A percentile compares a stretch with the other conserved stretches of the same genome.
These are phyloP conservation scores for Xylaria telfairii DNA, from an alignment of 495 filamentous ascomycete species.

Conservation along the genomic window DNA sequence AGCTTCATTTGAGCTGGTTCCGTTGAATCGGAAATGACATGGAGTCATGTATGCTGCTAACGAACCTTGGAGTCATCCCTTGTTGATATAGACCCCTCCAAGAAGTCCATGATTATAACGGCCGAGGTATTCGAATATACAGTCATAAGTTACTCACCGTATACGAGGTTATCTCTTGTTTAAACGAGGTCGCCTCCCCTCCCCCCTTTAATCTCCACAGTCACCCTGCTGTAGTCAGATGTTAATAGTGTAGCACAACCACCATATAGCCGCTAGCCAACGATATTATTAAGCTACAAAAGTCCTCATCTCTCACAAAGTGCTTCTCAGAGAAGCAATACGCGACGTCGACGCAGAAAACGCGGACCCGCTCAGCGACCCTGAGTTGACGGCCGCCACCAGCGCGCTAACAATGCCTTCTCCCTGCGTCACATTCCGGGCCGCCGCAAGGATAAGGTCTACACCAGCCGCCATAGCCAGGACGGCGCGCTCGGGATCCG, in stretches of 20 bases:
- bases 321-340: constrained; percentile 34
- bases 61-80: background rate
- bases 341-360: constrained; percentile 34
- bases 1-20: background rate
- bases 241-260: background rate
- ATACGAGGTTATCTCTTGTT: background rate
- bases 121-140: background rate
- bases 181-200: too few relatives aligned
- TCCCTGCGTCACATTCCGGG: constrained; percentile 41
- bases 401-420: constrained; percentile 36
- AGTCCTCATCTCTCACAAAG: constrained; percentile 20
- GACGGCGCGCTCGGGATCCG: constrained; percentile 33
- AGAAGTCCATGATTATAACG: background rate
- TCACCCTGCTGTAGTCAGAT: too few relatives aligned
- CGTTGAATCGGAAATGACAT: background rate
- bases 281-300: background rate
- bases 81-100: background rate
- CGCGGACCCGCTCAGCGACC: constrained; percentile 27
- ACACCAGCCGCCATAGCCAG: constrained; percentile 41
- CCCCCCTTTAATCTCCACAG: background rate
- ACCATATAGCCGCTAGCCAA: background rate
- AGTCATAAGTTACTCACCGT: background rate
- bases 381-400: constrained; percentile 35
- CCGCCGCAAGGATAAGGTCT: constrained; percentile 44
- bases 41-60: background rate